These are phyloP conservation scores for Collybiopsis luxurians DNA, from an alignment of 768 basidiomycete species.

Conservation along the genomic window DNA sequence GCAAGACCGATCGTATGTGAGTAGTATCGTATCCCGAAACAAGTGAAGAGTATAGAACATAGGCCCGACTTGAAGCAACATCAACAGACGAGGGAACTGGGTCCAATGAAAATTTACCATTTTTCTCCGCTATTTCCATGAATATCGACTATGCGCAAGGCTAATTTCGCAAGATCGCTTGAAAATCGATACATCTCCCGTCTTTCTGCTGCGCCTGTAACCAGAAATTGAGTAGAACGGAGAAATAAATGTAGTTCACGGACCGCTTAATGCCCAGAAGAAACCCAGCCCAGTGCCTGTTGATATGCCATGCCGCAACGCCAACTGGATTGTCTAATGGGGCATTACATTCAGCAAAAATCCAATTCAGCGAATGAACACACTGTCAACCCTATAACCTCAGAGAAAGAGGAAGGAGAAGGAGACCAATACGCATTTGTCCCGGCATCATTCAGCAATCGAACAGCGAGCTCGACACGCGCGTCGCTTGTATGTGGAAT, in stretches of 20 bases:
- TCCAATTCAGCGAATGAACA: slow-evolving; percentile 15
- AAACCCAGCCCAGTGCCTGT: slow-evolving; percentile 69
- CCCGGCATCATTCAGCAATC: slow-evolving; percentile 67
- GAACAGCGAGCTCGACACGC: slow-evolving; percentile 59
- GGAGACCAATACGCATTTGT: slow-evolving; percentile 73
- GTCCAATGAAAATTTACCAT: slow-evolving; percentile 39
- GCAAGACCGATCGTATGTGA: slow-evolving; percentile 61
- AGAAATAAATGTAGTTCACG: neutral
- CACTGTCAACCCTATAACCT: slow-evolving; percentile 67
- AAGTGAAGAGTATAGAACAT: slow-evolving; percentile 58
- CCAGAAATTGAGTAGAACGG: neutral
- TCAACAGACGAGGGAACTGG: slow-evolving; percentile 7
- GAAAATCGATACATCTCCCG: slow-evolving; percentile 67
- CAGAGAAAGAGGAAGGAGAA: slow-evolving; percentile 49
- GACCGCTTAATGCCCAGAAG: slow-evolving; percentile 69
- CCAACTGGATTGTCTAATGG: slow-evolving; percentile 58
- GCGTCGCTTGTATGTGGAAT: slow-evolving; percentile 62
- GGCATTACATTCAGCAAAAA: neutral
- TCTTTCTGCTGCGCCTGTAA: slow-evolving; percentile 54
- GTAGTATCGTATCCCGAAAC: slow-evolving; percentile 67
- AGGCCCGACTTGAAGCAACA: slow-evolving; percentile 46
- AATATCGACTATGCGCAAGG: slow-evolving; percentile 62
- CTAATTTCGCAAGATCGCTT: slow-evolving; percentile 62
- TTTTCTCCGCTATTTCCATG: slow-evolving; percentile 65
- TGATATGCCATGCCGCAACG: slow-evolving; percentile 63